Evolutionary conservation across 768 basidiomycete genomes (phyloP), one percentile per base, ranked within the genome.

Genomic region (Naematelia encephala): DNA sequence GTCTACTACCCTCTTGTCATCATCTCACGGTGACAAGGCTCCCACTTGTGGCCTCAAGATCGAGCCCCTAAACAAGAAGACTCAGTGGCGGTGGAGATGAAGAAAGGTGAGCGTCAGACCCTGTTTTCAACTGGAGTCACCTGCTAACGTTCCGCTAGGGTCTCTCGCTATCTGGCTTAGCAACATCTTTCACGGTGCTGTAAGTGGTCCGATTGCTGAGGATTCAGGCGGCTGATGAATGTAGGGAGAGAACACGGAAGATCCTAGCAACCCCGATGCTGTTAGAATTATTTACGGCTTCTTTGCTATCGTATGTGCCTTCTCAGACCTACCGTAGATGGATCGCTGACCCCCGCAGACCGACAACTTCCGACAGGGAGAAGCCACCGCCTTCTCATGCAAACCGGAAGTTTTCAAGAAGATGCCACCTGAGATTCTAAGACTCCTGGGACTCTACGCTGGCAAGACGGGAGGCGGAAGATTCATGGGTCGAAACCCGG

Each of bases 311-410:
- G 48, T 61, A 42, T 4, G 56, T 57, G 5, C 11, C 34, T 16
- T 39, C 34, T 8, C n/a, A n/a, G n/a, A 11, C 25, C 14, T 12
- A 12, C 21, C 30, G 54, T 48, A 25, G 19, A 19, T 23, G 21
- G 22, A 8, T 48, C 23, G 47, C 59, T 60, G 25, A 34, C 39
- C 16, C 14, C 39, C 5, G n/a, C 25, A 56, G 55, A 29, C 26
- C 30, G 62, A 64, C 50, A 64, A 64, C 29, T 64, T 64, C 55
- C 57, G 62, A 19, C 62, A 64, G 57, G 59, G 62, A 13, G 62
- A 64, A 25, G 53, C 47, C 23, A 64, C 62, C 30, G 58, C 54
- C 19, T 43, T 60, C 16, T 43, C 59, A 5, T 56, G 54, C 45
- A 60, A 52, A 25, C 62, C 62, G 1, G 62, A 64, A 42, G 59